Evolutionary conservation across 2,329 filamentous ascomycete genomes (phyloP).

Genomic region (Ceratocystiopsis sp.): DNA sequence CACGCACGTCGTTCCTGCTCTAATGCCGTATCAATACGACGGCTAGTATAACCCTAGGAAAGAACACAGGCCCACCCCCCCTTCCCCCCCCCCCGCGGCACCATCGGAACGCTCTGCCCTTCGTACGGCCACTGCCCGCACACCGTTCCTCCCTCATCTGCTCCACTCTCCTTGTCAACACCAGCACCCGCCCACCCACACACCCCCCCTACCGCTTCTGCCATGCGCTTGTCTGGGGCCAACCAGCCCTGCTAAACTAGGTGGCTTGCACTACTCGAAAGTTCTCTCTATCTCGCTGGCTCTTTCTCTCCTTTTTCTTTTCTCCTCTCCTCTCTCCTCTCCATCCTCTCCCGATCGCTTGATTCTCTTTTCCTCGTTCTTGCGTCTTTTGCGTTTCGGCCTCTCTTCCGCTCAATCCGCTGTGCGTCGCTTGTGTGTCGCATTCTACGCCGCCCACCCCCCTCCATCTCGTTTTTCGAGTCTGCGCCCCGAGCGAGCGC

Average conservation of each 20-base stretch:
- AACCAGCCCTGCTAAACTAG: too few species aligned
- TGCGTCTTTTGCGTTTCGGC: not conserved
- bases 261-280: too few species aligned
- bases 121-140: not conserved
- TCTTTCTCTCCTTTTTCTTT: too few species aligned
- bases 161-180: too few species aligned
- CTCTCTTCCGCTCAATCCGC: not conserved
- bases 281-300: not conserved
- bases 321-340: not conserved
- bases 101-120: not conserved
- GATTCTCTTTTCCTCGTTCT: not conserved
- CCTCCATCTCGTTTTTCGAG: conserved; percentile 2
- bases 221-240: not conserved
- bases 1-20: too few species aligned
- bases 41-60: not conserved
- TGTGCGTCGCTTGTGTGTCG: not conserved
- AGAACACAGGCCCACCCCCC: too few species aligned
- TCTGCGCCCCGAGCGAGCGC: not conserved
- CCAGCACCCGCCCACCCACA: too few species aligned
- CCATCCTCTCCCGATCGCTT: not conserved
- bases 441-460: too few species aligned
- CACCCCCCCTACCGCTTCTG: not conserved
- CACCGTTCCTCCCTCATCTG: too few species aligned
- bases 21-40: too few species aligned
- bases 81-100: too few species aligned